phyloP scores from a whole-genome alignment of 768 basidiomycete genomes.

The Suillus luteus region DNA sequence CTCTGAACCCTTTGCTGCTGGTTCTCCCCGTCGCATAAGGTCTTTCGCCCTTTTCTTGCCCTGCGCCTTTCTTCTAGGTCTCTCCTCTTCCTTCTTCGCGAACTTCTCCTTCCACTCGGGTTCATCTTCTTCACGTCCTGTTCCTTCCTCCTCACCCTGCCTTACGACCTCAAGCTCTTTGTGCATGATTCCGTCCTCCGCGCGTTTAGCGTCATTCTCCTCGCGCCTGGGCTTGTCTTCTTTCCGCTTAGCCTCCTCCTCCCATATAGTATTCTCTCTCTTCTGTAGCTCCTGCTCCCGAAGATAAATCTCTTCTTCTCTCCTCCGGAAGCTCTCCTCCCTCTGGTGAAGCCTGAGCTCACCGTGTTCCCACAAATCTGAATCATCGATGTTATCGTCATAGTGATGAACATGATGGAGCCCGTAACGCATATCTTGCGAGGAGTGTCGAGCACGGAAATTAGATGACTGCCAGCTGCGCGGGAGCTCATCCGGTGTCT shows the following conservation, averaged over 20 bases:
- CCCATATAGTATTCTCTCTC: conserved; percentile 17
- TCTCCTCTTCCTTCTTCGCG: conserved; percentile 26
- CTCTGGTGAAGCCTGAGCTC: conserved; percentile 35
- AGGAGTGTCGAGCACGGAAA: conserved; percentile 27
- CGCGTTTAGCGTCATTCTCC: conserved; percentile 22
- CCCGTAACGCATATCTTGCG: conserved; percentile 32
- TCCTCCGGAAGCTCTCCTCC: conserved; percentile 32
- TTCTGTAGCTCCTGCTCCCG: conserved; percentile 6
- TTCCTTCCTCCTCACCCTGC: conserved; percentile 23
- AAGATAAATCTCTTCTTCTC: conserved; percentile 26
- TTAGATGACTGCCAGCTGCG: conserved; percentile 33
- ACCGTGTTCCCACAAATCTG: conserved; percentile 31
- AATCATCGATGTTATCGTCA: conserved; percentile 32
- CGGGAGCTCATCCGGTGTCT: conserved; percentile 29
- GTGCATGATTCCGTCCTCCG: conserved; percentile 29
- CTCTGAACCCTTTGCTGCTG: conserved; percentile 19
- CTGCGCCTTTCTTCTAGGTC: conserved; percentile 20
- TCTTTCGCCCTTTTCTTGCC: conserved; percentile 22
- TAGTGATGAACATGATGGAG: conserved; percentile 22
- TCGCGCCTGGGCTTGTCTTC: conserved; percentile 4
- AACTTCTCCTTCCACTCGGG: conserved; percentile 30
- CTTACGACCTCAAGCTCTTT: conserved; percentile 31
- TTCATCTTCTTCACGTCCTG: conserved; percentile 23
- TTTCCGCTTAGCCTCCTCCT: conserved; percentile 12
- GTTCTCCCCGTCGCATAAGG: conserved; percentile 20